Evolutionary conservation across 345 rosid genomes (phyloP).

Genomic region (Camelina laxa): DNA sequence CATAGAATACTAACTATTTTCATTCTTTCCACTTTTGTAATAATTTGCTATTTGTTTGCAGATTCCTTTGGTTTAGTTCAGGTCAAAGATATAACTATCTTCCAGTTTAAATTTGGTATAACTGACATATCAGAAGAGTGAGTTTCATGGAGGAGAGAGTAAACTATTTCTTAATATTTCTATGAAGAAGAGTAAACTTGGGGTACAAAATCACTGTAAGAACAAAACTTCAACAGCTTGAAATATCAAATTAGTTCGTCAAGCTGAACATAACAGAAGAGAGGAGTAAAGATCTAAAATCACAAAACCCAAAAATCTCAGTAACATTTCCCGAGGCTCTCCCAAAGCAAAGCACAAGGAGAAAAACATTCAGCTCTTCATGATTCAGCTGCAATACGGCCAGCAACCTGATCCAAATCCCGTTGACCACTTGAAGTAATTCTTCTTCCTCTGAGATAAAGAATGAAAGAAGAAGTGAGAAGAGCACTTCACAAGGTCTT

Average conservation of each 20-base stretch:
- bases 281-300: constrained; percentile 22
- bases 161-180: neutral
- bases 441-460: constrained; percentile 62
- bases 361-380: constrained; percentile 32
- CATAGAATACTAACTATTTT: too few relatives aligned
- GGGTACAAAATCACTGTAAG: constrained; percentile 9
- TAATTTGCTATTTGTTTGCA: neutral
- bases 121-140: neutral
- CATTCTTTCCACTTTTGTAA: neutral
- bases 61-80: neutral
- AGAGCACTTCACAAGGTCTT: neutral
- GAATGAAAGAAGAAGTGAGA: neutral
- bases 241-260: neutral
- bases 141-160: neutral
- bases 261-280: neutral
- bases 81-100: neutral
- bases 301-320: neutral
- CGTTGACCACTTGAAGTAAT: constrained; percentile 78
- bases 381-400: constrained; percentile 58
- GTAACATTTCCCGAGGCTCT: neutral
- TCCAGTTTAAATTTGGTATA: neutral
- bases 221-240: constrained; percentile 25
- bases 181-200: neutral
- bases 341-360: constrained; percentile 1
- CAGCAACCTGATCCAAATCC: constrained; percentile 90